Percentiles rank a stretch among this genome's conserved stretches.
These are phyloP conservation scores for Glutinoglossum americanum DNA, from an alignment of 495 filamentous ascomycete genomes.

Conservation along the genomic window DNA sequence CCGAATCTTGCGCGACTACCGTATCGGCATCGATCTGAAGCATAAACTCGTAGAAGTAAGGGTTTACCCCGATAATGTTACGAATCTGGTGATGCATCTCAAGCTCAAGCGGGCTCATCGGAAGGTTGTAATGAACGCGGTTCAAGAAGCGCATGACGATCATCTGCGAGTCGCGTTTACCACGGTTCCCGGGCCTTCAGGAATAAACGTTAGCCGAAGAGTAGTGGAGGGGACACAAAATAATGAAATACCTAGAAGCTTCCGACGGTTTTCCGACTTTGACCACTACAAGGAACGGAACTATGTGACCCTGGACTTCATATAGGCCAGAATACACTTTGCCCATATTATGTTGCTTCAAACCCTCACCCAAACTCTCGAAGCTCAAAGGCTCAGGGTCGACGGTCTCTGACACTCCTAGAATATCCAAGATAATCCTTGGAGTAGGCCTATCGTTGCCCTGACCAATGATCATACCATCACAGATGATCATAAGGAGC, in stretches of 20 bases:
- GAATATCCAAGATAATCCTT: conserved; percentile 87
- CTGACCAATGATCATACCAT: conserved; percentile 98
- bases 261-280: conserved; percentile 97
- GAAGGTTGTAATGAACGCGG: conserved; percentile 83
- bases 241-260: conserved; percentile 33
- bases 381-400: conserved; percentile 97
- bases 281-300: conserved; percentile 90
- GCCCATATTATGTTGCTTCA: conserved; percentile 97
- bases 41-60: conserved; percentile 94
- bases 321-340: conserved; percentile 97
- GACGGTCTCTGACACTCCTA: conserved; percentile 79
- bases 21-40: conserved; percentile 97
- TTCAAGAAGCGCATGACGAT: conserved; percentile 96
- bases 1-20: conserved; percentile 74
- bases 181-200: conserved; percentile 74
- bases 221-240: background rate
- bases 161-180: conserved; percentile 99
- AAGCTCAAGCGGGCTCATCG: conserved; percentile 91
- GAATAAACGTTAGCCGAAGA: conserved; percentile 1
- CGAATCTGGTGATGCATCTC: conserved; percentile 98
- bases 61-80: conserved; percentile 97
- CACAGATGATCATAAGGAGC: conserved; percentile 78
- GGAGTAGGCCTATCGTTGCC: conserved; percentile 93
- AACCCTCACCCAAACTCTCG: conserved; percentile 85
- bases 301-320: conserved; percentile 93